Conservation (phyloP, 768 basidiomycete species). For the Tephrocybe rancida region DNA sequence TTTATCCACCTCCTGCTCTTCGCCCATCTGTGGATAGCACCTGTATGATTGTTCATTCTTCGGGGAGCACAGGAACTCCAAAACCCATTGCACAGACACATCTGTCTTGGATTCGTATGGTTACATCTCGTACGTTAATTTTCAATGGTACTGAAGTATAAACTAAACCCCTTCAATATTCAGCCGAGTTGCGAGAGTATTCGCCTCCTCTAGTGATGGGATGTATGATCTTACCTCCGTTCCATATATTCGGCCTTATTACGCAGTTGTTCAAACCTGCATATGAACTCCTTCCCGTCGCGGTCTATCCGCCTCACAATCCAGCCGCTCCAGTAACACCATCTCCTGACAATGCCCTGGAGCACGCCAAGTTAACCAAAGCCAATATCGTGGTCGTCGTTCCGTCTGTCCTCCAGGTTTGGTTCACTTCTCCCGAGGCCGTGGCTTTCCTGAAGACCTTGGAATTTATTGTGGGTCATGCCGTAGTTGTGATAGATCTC, state of each 20-base stretch:
- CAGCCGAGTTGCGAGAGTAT: conserved; percentile 13
- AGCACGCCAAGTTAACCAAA: conserved; percentile 20
- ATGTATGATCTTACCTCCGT: conserved; percentile 31
- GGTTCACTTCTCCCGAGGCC: conserved; percentile 24
- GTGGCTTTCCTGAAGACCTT: conserved; percentile 25
- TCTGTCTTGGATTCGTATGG: conserved; percentile 20
- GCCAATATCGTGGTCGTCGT: conserved; percentile 24
- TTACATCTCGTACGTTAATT: conserved; percentile 25
- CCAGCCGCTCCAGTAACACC: conserved; percentile 25
- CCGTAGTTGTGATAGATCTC: background rate
- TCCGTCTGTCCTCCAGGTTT: conserved; percentile 30
- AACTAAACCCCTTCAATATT: background rate
- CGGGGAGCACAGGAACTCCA: conserved; percentile 39
- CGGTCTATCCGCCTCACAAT: conserved; percentile 28
- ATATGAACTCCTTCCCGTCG: conserved; percentile 15
- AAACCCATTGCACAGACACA: conserved; percentile 33
- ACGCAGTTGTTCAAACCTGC: conserved; percentile 26
- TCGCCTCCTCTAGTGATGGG: conserved; percentile 14
- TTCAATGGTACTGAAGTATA: too few relatives aligned
- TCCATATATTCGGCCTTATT: conserved; percentile 29
- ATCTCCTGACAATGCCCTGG: conserved; percentile 33
- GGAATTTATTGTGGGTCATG: conserved; percentile 28
- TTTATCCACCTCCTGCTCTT: background rate
- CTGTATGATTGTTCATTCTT: conserved; percentile 34
- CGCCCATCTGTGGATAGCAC: conserved; percentile 15